phyloP scores from a whole-genome alignment of 2,329 filamentous ascomycete genomes.

The Aaosphaeria arxii region DNA sequence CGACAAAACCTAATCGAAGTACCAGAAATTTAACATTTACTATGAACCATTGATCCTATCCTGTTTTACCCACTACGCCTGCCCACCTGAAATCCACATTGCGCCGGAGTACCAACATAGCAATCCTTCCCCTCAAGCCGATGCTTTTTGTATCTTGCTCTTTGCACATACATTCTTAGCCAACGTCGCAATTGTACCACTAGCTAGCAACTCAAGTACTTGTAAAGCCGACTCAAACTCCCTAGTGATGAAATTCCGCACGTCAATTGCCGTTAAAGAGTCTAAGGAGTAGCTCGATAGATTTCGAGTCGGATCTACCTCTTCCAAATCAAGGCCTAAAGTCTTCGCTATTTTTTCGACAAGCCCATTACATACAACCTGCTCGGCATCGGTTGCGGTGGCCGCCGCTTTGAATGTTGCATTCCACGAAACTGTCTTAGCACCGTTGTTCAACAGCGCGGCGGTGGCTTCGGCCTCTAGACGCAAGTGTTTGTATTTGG shows the following conservation, averaged over 20 bases:
- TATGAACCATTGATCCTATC: too few relatives aligned
- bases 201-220: conserved; percentile 54
- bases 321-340: conserved; percentile 20
- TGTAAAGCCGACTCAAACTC: conserved; percentile 51
- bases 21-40: too few relatives aligned
- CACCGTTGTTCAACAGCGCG: conserved; percentile 5
- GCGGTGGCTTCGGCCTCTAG: conserved; percentile 16
- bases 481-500: conserved; percentile 22
- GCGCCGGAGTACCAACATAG: too few relatives aligned
- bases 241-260: conserved; percentile 28
- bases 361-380: conserved; percentile 19
- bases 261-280: conserved; percentile 26
- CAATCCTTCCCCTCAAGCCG: too few relatives aligned
- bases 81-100: too few relatives aligned
- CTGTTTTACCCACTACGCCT: too few relatives aligned
- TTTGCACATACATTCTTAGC: conserved; percentile 49
- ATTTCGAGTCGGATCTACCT: conserved; percentile 19
- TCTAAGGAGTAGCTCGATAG: conserved; percentile 23
- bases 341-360: conserved; percentile 24
- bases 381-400: conserved; percentile 15
- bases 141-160: conserved; percentile 10
- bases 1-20: too few relatives aligned
- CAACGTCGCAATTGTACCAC: conserved; percentile 50
- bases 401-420: conserved; percentile 18
- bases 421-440: conserved; percentile 16